Percentiles rank a stretch among this genome's conserved stretches.
phyloP scores from a whole-genome alignment of 257 asterid genomes.

The Ilex asprella region DNA sequence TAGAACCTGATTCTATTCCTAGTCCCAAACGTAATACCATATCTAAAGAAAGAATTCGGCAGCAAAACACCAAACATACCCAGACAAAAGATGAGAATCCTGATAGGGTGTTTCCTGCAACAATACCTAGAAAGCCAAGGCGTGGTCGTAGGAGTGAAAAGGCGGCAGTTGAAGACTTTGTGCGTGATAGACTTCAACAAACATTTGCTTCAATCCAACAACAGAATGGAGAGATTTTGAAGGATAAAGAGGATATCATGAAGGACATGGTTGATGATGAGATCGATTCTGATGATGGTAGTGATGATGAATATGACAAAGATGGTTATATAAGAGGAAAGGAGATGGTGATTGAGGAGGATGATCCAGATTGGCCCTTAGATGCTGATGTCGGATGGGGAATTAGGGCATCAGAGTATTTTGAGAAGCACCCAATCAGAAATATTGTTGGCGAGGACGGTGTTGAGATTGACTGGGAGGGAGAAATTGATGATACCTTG shows the following conservation, averaged over 20 bases:
- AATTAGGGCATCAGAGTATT: slow-evolving; percentile 86
- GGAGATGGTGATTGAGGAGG: slow-evolving; percentile 65
- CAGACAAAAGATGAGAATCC: slow-evolving; percentile 26
- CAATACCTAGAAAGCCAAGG: slow-evolving; percentile 67
- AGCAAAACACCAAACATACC: slow-evolving; percentile 19
- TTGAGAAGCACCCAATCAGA: slow-evolving; percentile 71
- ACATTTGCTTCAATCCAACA: slow-evolving; percentile 63
- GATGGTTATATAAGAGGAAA: slow-evolving; percentile 17
- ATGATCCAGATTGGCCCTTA: slow-evolving; percentile 89
- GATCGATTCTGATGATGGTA: slow-evolving; percentile 20
- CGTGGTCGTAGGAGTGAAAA: slow-evolving; percentile 89
- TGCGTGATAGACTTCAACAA: slow-evolving; percentile 49
- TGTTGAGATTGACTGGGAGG: slow-evolving; percentile 80
- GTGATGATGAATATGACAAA: slow-evolving; percentile 28
- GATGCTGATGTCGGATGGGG: slow-evolving; percentile 99
- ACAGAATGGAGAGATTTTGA: slow-evolving; percentile 57
- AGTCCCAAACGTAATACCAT: slow-evolving; percentile 19
- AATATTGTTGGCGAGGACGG: slow-evolving; percentile 80
- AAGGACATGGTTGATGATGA: slow-evolving; percentile 42
- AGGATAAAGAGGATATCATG: slow-evolving; percentile 50
- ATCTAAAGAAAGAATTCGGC: slow-evolving; percentile 22
- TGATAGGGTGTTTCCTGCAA: slow-evolving; percentile 32
- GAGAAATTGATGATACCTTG: slow-evolving; percentile 73
- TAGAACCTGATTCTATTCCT: slow-evolving; percentile 22
- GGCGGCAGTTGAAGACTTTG: slow-evolving; percentile 87